A percentile compares a stretch with the other conserved stretches of the same genome.
Evolutionary conservation across 2,329 filamentous ascomycete genomes (phyloP).

Genomic region (Aspergillus fischeri): DNA sequence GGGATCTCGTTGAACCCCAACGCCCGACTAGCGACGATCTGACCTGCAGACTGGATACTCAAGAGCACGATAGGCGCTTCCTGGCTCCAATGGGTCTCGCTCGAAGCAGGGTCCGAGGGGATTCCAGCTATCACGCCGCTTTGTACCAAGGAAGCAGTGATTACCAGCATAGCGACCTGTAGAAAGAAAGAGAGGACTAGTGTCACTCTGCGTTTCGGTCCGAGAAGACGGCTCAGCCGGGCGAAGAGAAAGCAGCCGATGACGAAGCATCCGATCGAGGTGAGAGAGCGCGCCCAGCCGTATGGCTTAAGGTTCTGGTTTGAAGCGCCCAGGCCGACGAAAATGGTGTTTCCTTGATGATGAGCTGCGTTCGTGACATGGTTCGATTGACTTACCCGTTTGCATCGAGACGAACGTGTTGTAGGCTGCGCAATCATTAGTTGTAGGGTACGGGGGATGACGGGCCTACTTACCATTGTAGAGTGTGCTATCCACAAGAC

Average conservation of each 20-base stretch:
- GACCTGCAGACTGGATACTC: constrained; percentile 29
- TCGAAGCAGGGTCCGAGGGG: neutral
- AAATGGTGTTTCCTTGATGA: constrained; percentile 38
- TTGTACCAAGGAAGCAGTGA: constrained; percentile 25
- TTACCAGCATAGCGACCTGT: constrained; percentile 24
- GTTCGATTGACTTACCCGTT: constrained; percentile 14
- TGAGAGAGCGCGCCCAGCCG: constrained; percentile 43
- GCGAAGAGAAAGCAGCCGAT: constrained; percentile 41
- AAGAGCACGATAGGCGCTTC: constrained; percentile 29
- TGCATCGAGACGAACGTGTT: constrained; percentile 44
- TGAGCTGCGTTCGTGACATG: neutral
- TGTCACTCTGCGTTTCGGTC: constrained; percentile 18
- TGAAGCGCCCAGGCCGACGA: constrained; percentile 40
- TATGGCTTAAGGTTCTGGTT: constrained; percentile 38
- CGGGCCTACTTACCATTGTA: constrained; percentile 20
- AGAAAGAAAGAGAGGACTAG: constrained; percentile 27
- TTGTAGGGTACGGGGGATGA: neutral
- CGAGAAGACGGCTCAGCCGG: constrained; percentile 26
- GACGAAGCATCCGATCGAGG: constrained; percentile 42
- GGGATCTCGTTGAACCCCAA: constrained; percentile 29
- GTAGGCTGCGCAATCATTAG: constrained; percentile 28
- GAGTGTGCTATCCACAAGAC: constrained; percentile 27
- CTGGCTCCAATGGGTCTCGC: constrained; percentile 18
- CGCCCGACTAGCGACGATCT: constrained; percentile 26
- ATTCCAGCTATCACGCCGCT: constrained; percentile 20